Evolutionary conservation across 1,139 yeast species (phyloP).

Genomic region (Yamadazyma buinensis): DNA sequence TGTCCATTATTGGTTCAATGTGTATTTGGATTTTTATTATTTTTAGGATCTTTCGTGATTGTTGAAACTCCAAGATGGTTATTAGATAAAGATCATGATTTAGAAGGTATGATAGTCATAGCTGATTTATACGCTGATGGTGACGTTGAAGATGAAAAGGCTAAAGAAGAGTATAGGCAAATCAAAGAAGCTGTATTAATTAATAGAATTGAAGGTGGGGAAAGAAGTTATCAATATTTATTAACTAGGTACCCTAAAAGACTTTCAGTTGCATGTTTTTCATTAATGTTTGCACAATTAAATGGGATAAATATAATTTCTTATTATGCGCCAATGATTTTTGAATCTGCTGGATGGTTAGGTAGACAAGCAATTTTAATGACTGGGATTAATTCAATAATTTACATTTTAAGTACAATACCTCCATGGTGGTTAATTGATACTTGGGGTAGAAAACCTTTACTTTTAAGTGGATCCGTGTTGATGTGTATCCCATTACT

Average conservation of each 20-base stretch:
- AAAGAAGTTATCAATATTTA: slow-evolving; percentile 65
- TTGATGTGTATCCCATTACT: slow-evolving; percentile 73
- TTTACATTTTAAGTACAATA: slow-evolving; percentile 71
- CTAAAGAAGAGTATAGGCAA: slow-evolving; percentile 51
- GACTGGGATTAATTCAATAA: slow-evolving; percentile 86
- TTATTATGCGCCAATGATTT: slow-evolving; percentile 90
- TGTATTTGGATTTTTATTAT: slow-evolving; percentile 65
- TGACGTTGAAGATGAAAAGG: slow-evolving; percentile 56
- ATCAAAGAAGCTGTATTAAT: slow-evolving; percentile 51
- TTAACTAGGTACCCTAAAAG: slow-evolving; percentile 61
- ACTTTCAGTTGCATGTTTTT: slow-evolving; percentile 84
- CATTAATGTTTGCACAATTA: slow-evolving; percentile 88
- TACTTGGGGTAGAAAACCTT: slow-evolving; percentile 85
- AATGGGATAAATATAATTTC: slow-evolving; percentile 92
- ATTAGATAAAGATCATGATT: slow-evolving; percentile 81
- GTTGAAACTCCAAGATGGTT: slow-evolving; percentile 92
- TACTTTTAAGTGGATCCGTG: slow-evolving; percentile 71
- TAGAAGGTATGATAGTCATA: slow-evolving; percentile 65
- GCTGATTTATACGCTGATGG: slow-evolving; percentile 46
- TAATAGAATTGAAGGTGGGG: slow-evolving; percentile 69
- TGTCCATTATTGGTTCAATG: slow-evolving; percentile 76
- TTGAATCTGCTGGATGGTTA: slow-evolving; percentile 92
- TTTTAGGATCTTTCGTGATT: slow-evolving; percentile 69
- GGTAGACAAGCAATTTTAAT: slow-evolving; percentile 84
- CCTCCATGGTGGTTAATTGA: slow-evolving; percentile 94